Evolutionary conservation across 2,329 filamentous ascomycete species (phyloP).

Genomic region (Fusarium chaquense): DNA sequence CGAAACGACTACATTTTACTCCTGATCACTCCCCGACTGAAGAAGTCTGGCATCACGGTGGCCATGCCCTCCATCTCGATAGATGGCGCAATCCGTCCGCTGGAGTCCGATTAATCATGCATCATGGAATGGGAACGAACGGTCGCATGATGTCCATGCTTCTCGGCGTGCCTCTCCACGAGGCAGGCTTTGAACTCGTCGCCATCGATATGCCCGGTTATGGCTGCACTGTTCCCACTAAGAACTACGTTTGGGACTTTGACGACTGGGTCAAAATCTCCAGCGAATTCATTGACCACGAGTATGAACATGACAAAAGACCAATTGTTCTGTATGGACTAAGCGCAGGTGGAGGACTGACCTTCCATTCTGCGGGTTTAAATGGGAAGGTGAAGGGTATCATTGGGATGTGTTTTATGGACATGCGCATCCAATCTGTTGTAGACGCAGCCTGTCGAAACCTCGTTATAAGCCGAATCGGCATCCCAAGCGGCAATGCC

Average conservation of each 20-base stretch:
- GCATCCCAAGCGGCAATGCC: neutral
- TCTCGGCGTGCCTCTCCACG: constrained; percentile 16
- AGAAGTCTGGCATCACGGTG: constrained; percentile 20
- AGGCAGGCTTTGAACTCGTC: constrained; percentile 7
- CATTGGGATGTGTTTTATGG: constrained; percentile 18
- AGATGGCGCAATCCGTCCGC: constrained; percentile 17
- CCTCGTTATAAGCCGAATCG: constrained; percentile 11
- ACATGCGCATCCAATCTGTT: constrained; percentile 12
- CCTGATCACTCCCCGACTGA: neutral
- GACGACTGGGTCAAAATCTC: constrained; percentile 5
- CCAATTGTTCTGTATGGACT: constrained; percentile 1
- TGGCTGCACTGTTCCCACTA: neutral
- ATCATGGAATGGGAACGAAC: constrained; percentile 23
- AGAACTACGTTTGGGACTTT: neutral
- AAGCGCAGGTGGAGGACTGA: neutral
- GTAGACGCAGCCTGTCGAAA: constrained; percentile 4
- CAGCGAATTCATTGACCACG: neutral
- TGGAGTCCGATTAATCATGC: constrained; percentile 2
- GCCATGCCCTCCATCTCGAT: constrained; percentile 16
- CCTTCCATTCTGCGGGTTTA: constrained; percentile 6
- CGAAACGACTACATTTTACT: constrained; percentile 5
- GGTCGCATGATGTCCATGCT: constrained; percentile 26
- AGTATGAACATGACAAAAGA: neutral
- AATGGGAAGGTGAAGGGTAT: neutral
- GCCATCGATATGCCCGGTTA: constrained; percentile 21